Conservation (phyloP, 1,139 yeast genomes). For the Wickerhamomyces sp. region DNA sequence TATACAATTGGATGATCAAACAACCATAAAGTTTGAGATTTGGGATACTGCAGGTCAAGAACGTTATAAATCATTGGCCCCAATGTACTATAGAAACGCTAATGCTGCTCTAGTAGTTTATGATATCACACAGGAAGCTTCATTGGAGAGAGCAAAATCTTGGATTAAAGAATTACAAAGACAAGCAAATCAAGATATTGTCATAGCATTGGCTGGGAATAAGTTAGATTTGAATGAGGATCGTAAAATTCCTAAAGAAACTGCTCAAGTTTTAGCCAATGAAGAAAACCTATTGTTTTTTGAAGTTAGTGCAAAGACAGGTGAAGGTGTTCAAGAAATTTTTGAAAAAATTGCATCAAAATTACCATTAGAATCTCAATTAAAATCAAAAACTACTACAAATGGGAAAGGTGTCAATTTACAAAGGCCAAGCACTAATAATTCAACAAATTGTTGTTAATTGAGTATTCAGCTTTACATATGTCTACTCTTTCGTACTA, state of each 20-base stretch:
- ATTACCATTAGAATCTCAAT: constrained; percentile 41
- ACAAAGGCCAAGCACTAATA: constrained; percentile 43
- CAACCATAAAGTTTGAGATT: constrained; percentile 70
- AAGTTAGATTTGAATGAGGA: constrained; percentile 61
- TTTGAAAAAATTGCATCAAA: constrained; percentile 79
- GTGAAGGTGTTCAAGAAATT: constrained; percentile 73
- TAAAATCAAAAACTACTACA: constrained; percentile 26
- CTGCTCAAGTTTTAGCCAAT: constrained; percentile 54
- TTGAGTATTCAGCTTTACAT: too few species aligned
- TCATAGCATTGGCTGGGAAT: constrained; percentile 82
- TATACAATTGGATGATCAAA: constrained; percentile 54
- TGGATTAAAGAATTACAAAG: constrained; percentile 96
- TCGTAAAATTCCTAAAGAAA: constrained; percentile 50
- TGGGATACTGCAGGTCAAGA: constrained; percentile 94
- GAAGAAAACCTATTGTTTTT: constrained; percentile 79
- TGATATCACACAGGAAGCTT: constrained; percentile 62
- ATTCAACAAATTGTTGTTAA: constrained; percentile 32
- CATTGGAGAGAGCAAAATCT: constrained; percentile 83
- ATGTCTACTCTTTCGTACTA: too few species aligned
- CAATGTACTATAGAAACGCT: constrained; percentile 82
- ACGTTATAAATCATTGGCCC: constrained; percentile 74
- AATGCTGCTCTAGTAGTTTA: constrained; percentile 80
- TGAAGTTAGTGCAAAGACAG: constrained; percentile 94
- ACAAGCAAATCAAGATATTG: constrained; percentile 79
- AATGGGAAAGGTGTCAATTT: constrained; percentile 30